A percentile compares a stretch with the other conserved stretches of the same genome.
Evolutionary conservation across 352 stramenopile species (phyloP).

Genomic region (Phytopythium aichiense): DNA sequence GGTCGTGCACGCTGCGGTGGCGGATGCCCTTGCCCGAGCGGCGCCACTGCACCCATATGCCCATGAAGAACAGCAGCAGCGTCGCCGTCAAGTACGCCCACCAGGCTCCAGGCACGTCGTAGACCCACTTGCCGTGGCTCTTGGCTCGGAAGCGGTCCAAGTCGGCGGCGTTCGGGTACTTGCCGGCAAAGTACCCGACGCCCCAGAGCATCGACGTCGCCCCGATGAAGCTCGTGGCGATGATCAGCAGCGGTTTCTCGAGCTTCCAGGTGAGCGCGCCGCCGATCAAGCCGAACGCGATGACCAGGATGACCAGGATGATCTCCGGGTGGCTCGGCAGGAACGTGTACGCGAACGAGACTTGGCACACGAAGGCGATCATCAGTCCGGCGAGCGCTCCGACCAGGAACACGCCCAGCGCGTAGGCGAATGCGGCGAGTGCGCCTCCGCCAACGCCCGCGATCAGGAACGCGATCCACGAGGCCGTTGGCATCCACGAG

Average conservation of each 20-base stretch:
- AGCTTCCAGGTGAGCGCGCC: constrained; percentile 52
- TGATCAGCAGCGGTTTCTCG: constrained; percentile 43
- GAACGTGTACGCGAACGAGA: constrained; percentile 31
- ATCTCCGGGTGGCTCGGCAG: constrained; percentile 40
- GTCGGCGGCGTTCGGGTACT: constrained; percentile 58
- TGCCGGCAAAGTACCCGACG: constrained; percentile 67
- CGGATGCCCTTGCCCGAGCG: constrained; percentile 9
- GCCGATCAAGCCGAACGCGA: constrained; percentile 30
- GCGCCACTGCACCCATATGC: constrained; percentile 30
- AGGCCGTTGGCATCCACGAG: constrained; percentile 37
- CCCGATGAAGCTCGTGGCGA: constrained; percentile 64
- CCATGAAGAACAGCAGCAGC: constrained; percentile 38
- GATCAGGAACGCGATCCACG: constrained; percentile 50
- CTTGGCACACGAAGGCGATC: constrained; percentile 25
- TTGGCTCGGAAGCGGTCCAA: constrained; percentile 39
- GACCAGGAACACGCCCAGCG: constrained; percentile 45
- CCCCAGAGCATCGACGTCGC: constrained; percentile 43
- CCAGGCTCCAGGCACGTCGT: constrained; percentile 47
- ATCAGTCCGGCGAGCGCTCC: constrained; percentile 26
- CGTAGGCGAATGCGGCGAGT: constrained; percentile 41
- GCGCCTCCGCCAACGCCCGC: constrained; percentile 29
- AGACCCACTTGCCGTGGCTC: constrained; percentile 25
- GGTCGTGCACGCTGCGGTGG: constrained; percentile 11
- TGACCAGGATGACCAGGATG: constrained; percentile 35
- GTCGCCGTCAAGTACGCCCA: constrained; percentile 60